phyloP scores from a whole-genome alignment of 2,329 filamentous ascomycete species.

The Davidsoniella eucalypti region DNA sequence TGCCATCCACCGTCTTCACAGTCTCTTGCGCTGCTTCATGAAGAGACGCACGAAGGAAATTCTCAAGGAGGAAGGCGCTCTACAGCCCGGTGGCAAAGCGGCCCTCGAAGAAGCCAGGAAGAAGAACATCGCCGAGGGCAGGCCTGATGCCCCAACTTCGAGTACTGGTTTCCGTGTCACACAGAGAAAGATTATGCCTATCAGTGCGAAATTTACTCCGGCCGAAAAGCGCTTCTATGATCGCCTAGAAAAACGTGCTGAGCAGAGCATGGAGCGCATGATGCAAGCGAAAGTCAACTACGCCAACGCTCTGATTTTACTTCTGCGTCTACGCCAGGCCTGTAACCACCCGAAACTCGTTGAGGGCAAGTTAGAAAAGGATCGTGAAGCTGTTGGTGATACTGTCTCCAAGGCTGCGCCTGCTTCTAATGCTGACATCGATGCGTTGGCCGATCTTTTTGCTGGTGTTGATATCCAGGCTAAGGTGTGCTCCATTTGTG shows the following conservation, averaged over 20 bases:
- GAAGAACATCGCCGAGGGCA: slow-evolving; percentile 24
- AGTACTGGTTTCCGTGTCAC: slow-evolving; percentile 74
- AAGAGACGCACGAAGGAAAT: slow-evolving; percentile 96
- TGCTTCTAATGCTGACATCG: slow-evolving; percentile 47
- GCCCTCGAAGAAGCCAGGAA: slow-evolving; percentile 24
- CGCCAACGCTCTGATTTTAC: slow-evolving; percentile 78
- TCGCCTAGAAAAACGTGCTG: slow-evolving; percentile 65
- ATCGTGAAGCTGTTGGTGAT: slow-evolving; percentile 48
- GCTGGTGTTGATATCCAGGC: slow-evolving; percentile 63
- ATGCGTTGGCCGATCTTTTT: slow-evolving; percentile 73
- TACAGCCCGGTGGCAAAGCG: slow-evolving; percentile 58
- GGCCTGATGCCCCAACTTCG: slow-evolving; percentile 22
- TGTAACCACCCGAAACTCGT: slow-evolving; percentile 90
- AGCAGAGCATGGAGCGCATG: slow-evolving; percentile 76
- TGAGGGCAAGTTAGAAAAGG: slow-evolving; percentile 74
- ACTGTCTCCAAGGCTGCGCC: slow-evolving; percentile 26
- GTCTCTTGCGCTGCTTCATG: slow-evolving; percentile 85
- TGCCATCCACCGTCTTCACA: slow-evolving; percentile 72
- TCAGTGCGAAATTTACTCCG: slow-evolving; percentile 61
- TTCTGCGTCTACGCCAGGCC: slow-evolving; percentile 79
- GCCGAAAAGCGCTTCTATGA: slow-evolving; percentile 78
- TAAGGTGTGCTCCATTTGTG: slow-evolving; percentile 73
- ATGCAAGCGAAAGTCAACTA: slow-evolving; percentile 76
- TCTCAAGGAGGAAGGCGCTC: slow-evolving; percentile 69
- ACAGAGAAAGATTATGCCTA: slow-evolving; percentile 69